Conservation (phyloP, 2,329 filamentous ascomycete genomes). For the Colletotrichum kahawae region DNA sequence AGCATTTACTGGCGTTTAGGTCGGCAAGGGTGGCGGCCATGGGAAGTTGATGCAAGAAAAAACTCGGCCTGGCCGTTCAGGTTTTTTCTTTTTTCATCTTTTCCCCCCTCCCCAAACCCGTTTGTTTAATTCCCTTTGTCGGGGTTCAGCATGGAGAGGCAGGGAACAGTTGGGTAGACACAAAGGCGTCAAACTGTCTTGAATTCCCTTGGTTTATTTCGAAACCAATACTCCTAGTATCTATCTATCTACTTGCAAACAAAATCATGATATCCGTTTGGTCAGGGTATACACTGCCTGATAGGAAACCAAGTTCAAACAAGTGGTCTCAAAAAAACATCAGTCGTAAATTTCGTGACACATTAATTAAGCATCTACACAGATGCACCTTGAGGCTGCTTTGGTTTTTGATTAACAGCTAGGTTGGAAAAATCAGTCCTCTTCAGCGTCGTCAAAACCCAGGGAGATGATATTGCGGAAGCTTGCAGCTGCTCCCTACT, state of each 20-base stretch:
- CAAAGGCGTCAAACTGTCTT: neutral
- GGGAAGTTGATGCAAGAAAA: neutral
- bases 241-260: neutral
- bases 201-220: neutral
- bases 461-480: neutral
- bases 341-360: neutral
- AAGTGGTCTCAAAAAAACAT: neutral
- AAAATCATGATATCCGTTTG: neutral
- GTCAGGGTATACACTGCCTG: neutral
- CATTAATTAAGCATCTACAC: neutral
- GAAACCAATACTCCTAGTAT: neutral
- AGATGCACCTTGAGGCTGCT: neutral
- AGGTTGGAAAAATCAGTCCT: neutral
- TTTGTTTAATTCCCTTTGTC: neutral
- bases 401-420: neutral
- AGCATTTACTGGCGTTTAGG: constrained; percentile 25
- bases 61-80: neutral
- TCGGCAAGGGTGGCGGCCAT: neutral
- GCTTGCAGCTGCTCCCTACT: neutral
- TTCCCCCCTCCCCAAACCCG: no score
- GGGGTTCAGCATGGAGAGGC: constrained; percentile 8
- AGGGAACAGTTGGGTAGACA: constrained; percentile 10
- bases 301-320: neutral
- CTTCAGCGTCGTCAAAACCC: neutral
- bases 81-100: neutral